Evolutionary conservation across 2,329 filamentous ascomycete genomes (phyloP).

Genomic region (Coniochaeta sp.): DNA sequence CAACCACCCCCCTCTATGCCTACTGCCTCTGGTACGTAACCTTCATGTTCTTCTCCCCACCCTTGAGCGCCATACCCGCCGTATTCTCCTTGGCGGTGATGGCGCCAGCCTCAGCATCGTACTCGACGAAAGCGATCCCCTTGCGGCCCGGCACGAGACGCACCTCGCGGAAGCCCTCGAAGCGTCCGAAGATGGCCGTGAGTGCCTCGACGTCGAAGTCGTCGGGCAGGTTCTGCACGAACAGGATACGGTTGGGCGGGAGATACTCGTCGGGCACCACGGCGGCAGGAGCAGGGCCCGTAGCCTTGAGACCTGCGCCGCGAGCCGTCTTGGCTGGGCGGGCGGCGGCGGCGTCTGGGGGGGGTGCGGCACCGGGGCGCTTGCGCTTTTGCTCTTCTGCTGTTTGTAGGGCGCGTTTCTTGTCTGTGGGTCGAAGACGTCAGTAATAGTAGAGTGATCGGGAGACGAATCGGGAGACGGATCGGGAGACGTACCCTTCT

Average conservation of each 20-base stretch:
- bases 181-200: slow-evolving; percentile 74
- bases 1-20: too few species aligned
- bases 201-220: slow-evolving; percentile 77
- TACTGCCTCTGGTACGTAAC: slow-evolving; percentile 95
- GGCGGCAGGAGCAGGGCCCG: slow-evolving; percentile 57
- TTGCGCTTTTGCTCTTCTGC: slow-evolving; percentile 69
- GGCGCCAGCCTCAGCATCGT: slow-evolving; percentile 81
- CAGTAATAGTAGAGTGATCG: background rate
- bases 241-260: slow-evolving; percentile 93
- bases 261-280: slow-evolving; percentile 96
- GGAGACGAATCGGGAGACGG: too few species aligned
- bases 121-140: slow-evolving; percentile 94
- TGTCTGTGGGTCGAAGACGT: slow-evolving; percentile 32
- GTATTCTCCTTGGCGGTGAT: slow-evolving; percentile 93
- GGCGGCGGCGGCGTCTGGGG: slow-evolving; percentile 36
- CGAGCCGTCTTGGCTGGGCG: slow-evolving; percentile 61
- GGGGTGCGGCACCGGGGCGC: slow-evolving; percentile 21
- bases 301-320: slow-evolving; percentile 69
- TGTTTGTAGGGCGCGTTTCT: slow-evolving; percentile 76
- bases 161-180: slow-evolving; percentile 91
- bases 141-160: slow-evolving; percentile 78
- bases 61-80: slow-evolving; percentile 73
- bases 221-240: slow-evolving; percentile 86
- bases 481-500: slow-evolving; percentile 64
- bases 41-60: slow-evolving; percentile 72